Evolutionary conservation across 208 protist species (phyloP).

Genomic region (Angomonas ambiguus): DNA sequence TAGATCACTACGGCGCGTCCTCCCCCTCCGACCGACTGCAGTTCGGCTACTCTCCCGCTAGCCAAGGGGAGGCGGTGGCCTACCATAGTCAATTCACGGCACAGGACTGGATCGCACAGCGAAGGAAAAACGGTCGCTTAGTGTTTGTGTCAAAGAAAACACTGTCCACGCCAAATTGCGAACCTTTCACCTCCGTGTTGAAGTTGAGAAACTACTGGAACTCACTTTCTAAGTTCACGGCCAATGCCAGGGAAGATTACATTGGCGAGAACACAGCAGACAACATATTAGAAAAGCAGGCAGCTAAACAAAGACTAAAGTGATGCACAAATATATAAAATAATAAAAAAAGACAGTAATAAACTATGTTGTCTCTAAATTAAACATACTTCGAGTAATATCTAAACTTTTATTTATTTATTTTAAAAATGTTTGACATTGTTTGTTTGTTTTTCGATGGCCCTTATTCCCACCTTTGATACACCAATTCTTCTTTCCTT

Average conservation of each 20-base stretch:
- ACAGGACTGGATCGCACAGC: slow-evolving; percentile 36
- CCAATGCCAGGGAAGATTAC: slow-evolving; percentile 25
- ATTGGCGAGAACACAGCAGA: slow-evolving; percentile 41
- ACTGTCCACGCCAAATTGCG: slow-evolving; percentile 44
- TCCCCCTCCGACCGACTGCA: slow-evolving; percentile 76
- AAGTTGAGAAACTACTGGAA: slow-evolving; percentile 82
- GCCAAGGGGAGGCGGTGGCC: slow-evolving; percentile 66
- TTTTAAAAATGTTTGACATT: too few relatives aligned
- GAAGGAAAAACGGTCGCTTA: slow-evolving; percentile 20
- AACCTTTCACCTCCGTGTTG: slow-evolving; percentile 65
- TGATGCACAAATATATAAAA: background rate
- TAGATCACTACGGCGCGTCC: slow-evolving; percentile 77
- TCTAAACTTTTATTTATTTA: too few relatives aligned
- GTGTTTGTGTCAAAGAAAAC: slow-evolving; percentile 56
- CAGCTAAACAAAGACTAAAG: slow-evolving; percentile 56
- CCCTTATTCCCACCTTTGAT: too few relatives aligned
- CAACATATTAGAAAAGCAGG: slow-evolving; percentile 65
- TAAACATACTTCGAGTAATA: too few relatives aligned
- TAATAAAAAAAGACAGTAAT: too few relatives aligned
- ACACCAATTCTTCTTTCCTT: too few relatives aligned
- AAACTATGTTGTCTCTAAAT: too few relatives aligned
- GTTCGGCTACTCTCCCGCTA: slow-evolving; percentile 78
- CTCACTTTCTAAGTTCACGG: slow-evolving; percentile 43
- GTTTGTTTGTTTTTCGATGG: too few relatives aligned
- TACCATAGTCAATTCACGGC: slow-evolving; percentile 55